Base-by-base conservation (phyloP, 306 rosid genomes). In the Cucumis melo region DNA sequence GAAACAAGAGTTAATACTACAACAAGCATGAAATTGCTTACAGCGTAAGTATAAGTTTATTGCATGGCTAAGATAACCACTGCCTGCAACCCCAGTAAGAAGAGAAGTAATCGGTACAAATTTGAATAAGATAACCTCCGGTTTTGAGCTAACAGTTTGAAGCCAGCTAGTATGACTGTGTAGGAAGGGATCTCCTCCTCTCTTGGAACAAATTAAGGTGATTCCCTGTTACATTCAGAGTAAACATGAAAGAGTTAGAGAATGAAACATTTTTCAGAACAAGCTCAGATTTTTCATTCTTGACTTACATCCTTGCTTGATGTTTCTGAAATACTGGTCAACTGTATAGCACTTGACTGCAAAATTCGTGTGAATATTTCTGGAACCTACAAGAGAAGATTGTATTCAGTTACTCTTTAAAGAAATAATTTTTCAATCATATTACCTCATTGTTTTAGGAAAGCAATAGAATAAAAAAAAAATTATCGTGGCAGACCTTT, bases 51-150 rank as follows among this genome's bases (percentile, higher is more conserved):
- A 93, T 87, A 93, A 85, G 88, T 93, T 93, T 81, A 93, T 91
- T 75, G 98, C 98, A 87, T 93, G 98, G 81, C 92, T 91, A 20
- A 93, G 98, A 88, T 91, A 93, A 78, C 98, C 98, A 78, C 96
- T 91, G 66, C 98, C 98, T n/a, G 96, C 91, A 85, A 93, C 82
- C 79, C 98, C 98, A 3, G 96, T 73, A 77, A 93, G 91, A 81
- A 93, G 94, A 57, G 98, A 93, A 59, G 97, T 87, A 80, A 93
- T 91, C 9, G 97, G 96, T 46, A 91, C 93, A 82, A 93, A 93
- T 82, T 87, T 91, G 89, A 93, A 89, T 62, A 79, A 86, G 71
- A 91, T 85, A 32, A 88, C 95, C 79, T 93, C 98, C 46, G 96
- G 98, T 83, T 87, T 90, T 63, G 89, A 86, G 72, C 88, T 81